A percentile compares a stretch with the other conserved stretches of the same genome.
These are phyloP conservation scores for Xerocomus alliaceus DNA, from an alignment of 1,284 basidiomycete species.

Conservation along the genomic window DNA sequence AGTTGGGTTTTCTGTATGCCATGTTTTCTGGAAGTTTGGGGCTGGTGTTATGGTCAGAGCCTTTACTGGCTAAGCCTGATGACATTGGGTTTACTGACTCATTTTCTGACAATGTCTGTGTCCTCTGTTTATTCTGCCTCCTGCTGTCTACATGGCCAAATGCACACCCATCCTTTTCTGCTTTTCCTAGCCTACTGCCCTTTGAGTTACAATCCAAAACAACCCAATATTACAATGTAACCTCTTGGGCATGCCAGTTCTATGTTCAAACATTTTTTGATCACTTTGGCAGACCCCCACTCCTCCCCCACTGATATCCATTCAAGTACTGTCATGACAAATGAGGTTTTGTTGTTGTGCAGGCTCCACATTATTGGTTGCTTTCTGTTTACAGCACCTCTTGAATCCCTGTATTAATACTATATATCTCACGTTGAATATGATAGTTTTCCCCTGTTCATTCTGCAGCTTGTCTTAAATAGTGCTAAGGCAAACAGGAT, in stretches of 20 bases:
- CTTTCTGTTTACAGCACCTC: too few species aligned
- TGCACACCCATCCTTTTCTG: not conserved
- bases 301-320: not conserved
- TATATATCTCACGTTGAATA: too few species aligned
- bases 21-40: not conserved
- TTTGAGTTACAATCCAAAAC: not conserved
- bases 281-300: not conserved
- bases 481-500: too few species aligned
- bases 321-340: too few species aligned
- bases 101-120: not conserved
- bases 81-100: not conserved
- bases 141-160: not conserved
- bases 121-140: not conserved
- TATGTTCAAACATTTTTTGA: not conserved
- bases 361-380: too few species aligned
- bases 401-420: too few species aligned
- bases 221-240: not conserved
- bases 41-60: not conserved
- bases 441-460: too few species aligned
- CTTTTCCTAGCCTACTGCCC: too few species aligned
- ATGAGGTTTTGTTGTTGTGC: too few species aligned
- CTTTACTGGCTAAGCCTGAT: not conserved
- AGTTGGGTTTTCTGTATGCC: not conserved
- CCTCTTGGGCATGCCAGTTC: not conserved
- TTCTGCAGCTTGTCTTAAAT: too few species aligned